These are phyloP conservation scores for Pythium inflatum DNA, from an alignment of 352 stramenopile species.

Conservation along the genomic window DNA sequence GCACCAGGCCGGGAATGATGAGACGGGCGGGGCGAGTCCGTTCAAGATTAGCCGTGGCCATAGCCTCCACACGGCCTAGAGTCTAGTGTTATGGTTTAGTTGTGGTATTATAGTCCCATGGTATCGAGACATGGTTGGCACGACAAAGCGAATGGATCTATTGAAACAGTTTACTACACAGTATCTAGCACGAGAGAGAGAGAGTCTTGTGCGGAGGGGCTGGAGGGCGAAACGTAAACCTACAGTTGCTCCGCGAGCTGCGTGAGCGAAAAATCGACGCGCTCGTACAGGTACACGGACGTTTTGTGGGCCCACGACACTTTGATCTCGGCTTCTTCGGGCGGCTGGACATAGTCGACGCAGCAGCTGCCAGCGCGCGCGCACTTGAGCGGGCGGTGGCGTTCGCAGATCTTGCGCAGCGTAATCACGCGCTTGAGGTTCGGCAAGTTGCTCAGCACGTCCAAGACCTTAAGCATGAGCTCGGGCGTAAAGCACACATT, in stretches of 20 bases:
- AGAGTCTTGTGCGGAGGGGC: background rate
- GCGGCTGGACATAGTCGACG: constrained; percentile 73
- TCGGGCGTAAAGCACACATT: constrained; percentile 82
- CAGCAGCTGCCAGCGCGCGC: constrained; percentile 56
- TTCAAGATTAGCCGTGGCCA: constrained; percentile 55
- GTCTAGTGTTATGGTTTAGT: no score
- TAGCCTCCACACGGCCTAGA: constrained; percentile 5
- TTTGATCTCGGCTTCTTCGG: constrained; percentile 64
- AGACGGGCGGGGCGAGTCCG: constrained; percentile 35
- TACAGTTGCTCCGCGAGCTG: constrained; percentile 46
- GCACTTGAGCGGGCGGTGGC: constrained; percentile 72
- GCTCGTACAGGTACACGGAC: constrained; percentile 76
- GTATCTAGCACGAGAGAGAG: no score
- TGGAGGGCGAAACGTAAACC: background rate
- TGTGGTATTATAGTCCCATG: no score
- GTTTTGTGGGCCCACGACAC: constrained; percentile 85
- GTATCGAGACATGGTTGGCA: background rate
- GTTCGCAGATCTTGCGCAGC: constrained; percentile 80
- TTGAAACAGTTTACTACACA: background rate
- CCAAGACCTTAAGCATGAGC: constrained; percentile 75
- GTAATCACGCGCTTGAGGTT: constrained; percentile 73
- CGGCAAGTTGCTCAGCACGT: constrained; percentile 62
- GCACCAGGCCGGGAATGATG: constrained; percentile 43
- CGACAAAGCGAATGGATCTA: constrained; percentile 7
- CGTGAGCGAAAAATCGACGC: constrained; percentile 47